Conservation (phyloP, 108 stramenopile genomes). For the Cylindrotheca fusiformis region DNA sequence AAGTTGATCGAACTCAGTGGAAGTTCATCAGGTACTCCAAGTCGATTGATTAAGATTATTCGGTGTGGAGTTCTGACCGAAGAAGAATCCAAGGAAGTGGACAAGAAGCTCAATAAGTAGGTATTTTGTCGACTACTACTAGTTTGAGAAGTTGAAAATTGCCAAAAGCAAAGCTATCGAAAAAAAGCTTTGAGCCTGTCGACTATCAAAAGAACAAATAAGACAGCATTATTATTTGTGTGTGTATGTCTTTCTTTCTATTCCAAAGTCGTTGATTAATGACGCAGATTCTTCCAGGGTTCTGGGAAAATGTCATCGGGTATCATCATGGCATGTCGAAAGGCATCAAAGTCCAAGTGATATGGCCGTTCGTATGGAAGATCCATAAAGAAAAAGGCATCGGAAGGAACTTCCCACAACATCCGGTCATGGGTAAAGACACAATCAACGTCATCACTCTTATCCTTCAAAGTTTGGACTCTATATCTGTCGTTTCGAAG, state of each 20-base stretch:
- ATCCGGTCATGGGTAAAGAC: not conserved
- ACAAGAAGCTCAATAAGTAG: too few species aligned
- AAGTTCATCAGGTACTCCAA: slow-evolving; percentile 56
- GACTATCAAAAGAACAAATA: too few species aligned
- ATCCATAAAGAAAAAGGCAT: slow-evolving; percentile 43
- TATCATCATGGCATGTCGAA: slow-evolving; percentile 78
- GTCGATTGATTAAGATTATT: slow-evolving; percentile 43
- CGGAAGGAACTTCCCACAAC: slow-evolving; percentile 24
- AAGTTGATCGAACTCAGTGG: slow-evolving; percentile 68
- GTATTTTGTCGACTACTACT: too few species aligned
- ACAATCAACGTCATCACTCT: not conserved
- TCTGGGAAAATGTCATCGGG: slow-evolving; percentile 66
- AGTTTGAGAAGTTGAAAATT: too few species aligned
- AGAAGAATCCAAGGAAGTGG: slow-evolving; percentile 13
- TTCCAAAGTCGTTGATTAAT: too few species aligned
- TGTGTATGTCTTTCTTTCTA: too few species aligned
- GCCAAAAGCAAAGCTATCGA: too few species aligned
- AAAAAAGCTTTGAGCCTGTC: too few species aligned
- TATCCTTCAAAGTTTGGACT: slow-evolving; percentile 9
- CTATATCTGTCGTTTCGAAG: slow-evolving; percentile 14
- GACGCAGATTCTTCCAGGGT: slow-evolving; percentile 29
- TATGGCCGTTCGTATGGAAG: slow-evolving; percentile 36
- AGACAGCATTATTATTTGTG: too few species aligned
- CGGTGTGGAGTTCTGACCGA: slow-evolving; percentile 63
- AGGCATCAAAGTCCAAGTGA: slow-evolving; percentile 37